Percentiles rank a stretch among this genome's conserved stretches.
Conservation (phyloP, 495 filamentous ascomycete species). For the Jackrogersella minutella region DNA sequence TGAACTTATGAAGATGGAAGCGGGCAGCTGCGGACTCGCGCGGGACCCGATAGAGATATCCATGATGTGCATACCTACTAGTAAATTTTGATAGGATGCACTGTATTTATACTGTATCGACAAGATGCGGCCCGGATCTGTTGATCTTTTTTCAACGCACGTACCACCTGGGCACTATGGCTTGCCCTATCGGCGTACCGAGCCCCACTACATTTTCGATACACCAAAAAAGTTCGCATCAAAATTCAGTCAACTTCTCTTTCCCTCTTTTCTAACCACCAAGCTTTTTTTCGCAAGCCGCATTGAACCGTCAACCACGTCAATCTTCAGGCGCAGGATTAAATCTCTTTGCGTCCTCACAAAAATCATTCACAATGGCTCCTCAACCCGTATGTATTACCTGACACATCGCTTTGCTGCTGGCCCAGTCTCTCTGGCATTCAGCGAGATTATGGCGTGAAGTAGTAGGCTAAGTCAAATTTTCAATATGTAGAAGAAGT, state of each 20-base stretch:
- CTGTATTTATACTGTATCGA: not conserved
- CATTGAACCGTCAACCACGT: slow-evolving; percentile 28
- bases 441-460: slow-evolving; percentile 63
- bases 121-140: too few relatives aligned
- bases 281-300: slow-evolving; percentile 25
- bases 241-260: slow-evolving; percentile 39
- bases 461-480: slow-evolving; percentile 92
- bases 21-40: not conserved
- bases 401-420: slow-evolving; percentile 90
- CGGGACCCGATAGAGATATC: not conserved
- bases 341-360: slow-evolving; percentile 72
- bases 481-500: slow-evolving; percentile 68
- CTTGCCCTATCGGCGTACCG: slow-evolving; percentile 31
- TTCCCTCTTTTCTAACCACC: slow-evolving; percentile 7
- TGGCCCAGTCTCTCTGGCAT: slow-evolving; percentile 58
- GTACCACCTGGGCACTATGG: not conserved
- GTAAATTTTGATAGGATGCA: not conserved
- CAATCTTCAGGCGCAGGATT: slow-evolving; percentile 56
- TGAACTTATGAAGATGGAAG: too few relatives aligned
- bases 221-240: slow-evolving; percentile 43
- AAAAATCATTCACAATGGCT: slow-evolving; percentile 61
- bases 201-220: slow-evolving; percentile 37
- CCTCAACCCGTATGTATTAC: slow-evolving; percentile 76
- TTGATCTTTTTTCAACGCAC: not conserved
- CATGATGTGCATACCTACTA: not conserved